These are phyloP conservation scores for Leishmania amazonensis DNA, from an alignment of 208 protist genomes.

Conservation along the genomic window DNA sequence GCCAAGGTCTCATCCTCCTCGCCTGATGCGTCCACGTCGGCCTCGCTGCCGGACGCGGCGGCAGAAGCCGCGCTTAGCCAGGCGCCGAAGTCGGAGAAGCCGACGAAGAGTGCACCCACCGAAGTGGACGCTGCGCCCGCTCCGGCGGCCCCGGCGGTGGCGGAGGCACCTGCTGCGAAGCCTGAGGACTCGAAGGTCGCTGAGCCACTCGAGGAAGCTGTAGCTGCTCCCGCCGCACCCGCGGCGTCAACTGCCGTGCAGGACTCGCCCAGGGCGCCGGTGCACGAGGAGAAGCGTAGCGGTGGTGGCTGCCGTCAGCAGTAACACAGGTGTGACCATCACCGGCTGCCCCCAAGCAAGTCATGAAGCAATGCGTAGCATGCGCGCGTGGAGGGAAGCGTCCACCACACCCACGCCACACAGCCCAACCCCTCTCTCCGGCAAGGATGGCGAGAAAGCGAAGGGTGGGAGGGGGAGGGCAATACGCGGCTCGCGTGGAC, in stretches of 20 bases:
- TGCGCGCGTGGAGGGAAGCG: neutral
- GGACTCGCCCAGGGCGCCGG: neutral
- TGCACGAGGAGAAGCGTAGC: constrained; percentile 24
- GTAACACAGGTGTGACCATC: neutral
- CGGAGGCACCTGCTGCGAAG: neutral
- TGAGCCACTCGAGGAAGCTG: neutral
- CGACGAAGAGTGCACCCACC: neutral
- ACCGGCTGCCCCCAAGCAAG: neutral
- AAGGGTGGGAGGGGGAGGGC: no score
- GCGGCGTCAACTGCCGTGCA: neutral
- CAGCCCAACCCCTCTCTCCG: neutral
- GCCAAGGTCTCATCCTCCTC: neutral
- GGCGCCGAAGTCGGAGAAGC: neutral
- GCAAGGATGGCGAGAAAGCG: neutral
- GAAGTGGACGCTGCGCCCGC: neutral
- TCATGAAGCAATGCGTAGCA: no score
- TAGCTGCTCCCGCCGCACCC: constrained; percentile 2
- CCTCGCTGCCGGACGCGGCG: neutral
- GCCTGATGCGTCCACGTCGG: neutral
- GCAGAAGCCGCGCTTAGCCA: neutral
- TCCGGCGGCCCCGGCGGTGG: neutral
- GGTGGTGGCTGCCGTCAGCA: constrained; percentile 30
- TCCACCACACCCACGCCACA: no score
- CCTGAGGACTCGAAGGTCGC: neutral
- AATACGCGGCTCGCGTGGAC: neutral